These are phyloP conservation scores for Penicillium tannophilum DNA, from an alignment of 495 filamentous ascomycete genomes.

Conservation along the genomic window DNA sequence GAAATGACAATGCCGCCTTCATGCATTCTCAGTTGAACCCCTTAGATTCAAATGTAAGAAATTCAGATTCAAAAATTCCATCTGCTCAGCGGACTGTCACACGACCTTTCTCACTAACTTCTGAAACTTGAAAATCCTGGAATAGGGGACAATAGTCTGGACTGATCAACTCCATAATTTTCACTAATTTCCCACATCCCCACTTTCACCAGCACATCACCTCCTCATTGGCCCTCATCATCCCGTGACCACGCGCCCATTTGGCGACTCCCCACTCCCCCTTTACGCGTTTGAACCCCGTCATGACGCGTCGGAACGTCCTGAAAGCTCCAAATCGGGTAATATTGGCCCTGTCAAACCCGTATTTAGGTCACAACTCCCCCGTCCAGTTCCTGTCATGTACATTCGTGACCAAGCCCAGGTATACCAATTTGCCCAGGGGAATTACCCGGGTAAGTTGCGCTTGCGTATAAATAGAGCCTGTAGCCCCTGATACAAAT, in stretches of 20 bases:
- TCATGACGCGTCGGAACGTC: slow-evolving; percentile 34
- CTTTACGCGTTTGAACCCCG: slow-evolving; percentile 42
- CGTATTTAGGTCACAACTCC: slow-evolving; percentile 5
- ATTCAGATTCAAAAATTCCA: too few species aligned
- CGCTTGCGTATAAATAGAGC: slow-evolving; percentile 18
- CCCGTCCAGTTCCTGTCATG: slow-evolving; percentile 10
- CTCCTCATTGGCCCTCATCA: slow-evolving; percentile 24
- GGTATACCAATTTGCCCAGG: not conserved
- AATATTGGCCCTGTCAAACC: slow-evolving; percentile 20
- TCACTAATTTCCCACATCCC: slow-evolving; percentile 3
- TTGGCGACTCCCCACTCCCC: slow-evolving; percentile 37
- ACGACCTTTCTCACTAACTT: not conserved
- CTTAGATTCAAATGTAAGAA: too few species aligned
- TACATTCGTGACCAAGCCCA: slow-evolving; percentile 15
- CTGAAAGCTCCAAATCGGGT: slow-evolving; percentile 8
- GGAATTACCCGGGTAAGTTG: not conserved
- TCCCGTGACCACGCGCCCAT: slow-evolving; percentile 46
- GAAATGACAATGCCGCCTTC: too few species aligned
- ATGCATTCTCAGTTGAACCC: too few species aligned
- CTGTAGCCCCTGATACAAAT: slow-evolving; percentile 21
- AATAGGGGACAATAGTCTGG: not conserved
- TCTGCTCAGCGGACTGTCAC: too few species aligned
- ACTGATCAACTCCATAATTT: not conserved
- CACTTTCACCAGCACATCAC: not conserved
- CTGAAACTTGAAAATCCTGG: not conserved